Percentiles rank a stretch among this genome's conserved stretches.
Evolutionary conservation across 2,329 filamentous ascomycete species (phyloP).

Genomic region (Colletotrichum spaethianum): DNA sequence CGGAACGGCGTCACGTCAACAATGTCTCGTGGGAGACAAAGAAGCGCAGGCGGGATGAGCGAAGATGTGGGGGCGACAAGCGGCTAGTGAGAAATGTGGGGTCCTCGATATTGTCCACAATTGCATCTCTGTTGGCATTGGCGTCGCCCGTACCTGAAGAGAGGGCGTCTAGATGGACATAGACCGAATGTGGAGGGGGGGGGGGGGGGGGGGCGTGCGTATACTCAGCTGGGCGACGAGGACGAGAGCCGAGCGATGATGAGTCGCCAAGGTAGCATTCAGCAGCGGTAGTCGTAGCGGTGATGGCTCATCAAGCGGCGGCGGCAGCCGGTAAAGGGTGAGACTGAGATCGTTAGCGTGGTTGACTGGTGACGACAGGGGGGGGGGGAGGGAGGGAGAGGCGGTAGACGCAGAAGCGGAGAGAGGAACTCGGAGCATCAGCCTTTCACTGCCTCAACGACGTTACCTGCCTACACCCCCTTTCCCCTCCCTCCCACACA

Average conservation of each 20-base stretch:
- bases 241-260: background rate
- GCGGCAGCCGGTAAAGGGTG: conserved; percentile 33
- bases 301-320: conserved; percentile 28
- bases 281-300: conserved; percentile 6
- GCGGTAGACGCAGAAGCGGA: background rate
- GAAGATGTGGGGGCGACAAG: conserved; percentile 27
- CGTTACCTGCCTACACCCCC: conserved; percentile 20
- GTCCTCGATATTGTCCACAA: background rate
- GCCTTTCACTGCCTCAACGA: conserved; percentile 33
- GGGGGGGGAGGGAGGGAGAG: background rate
- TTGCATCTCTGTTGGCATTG: background rate
- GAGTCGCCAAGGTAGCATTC: conserved; percentile 12
- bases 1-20: conserved; percentile 31
- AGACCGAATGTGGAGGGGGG: background rate
- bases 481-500: background rate
- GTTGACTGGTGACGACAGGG: background rate
- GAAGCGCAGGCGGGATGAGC: conserved; percentile 15
- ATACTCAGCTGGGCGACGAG: background rate
- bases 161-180: background rate
- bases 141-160: conserved; percentile 7
- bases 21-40: conserved; percentile 21
- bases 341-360: conserved; percentile 18
- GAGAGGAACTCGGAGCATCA: conserved; percentile 7
- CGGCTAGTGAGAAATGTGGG: conserved; percentile 19
- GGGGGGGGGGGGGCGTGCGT: background rate